These are phyloP conservation scores for Polychytrium aggregatum DNA, from an alignment of 192 early-diverging fungal species.

Conservation along the genomic window DNA sequence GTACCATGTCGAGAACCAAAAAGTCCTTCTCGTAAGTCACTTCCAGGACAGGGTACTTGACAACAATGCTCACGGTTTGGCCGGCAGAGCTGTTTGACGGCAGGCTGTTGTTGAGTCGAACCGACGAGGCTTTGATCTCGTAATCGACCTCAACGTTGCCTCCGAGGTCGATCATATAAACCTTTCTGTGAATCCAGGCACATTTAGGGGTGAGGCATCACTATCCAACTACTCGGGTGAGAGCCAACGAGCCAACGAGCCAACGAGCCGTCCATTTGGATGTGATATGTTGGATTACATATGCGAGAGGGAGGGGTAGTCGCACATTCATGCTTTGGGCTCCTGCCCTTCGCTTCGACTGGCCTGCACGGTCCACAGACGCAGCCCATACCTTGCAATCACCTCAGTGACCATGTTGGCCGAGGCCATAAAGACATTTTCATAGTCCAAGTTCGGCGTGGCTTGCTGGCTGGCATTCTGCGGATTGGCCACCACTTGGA, in stretches of 20 bases:
- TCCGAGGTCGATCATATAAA: slow-evolving; percentile 16
- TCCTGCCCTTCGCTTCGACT: too few species aligned
- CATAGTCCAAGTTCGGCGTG: slow-evolving; percentile 9
- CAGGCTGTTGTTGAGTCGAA: slow-evolving; percentile 10
- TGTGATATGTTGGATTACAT: too few species aligned
- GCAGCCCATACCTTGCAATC: slow-evolving; percentile 8
- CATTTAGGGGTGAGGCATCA: too few species aligned
- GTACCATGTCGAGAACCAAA: slow-evolving; percentile 32
- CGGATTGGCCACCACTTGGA: slow-evolving; percentile 13
- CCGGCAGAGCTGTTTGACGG: too few species aligned
- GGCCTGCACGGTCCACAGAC: background rate
- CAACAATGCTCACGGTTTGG: background rate
- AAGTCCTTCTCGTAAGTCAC: slow-evolving; percentile 30
- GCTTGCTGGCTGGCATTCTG: slow-evolving; percentile 7
- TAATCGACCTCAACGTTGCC: slow-evolving; percentile 14
- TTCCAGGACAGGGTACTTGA: slow-evolving; percentile 28
- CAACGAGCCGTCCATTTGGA: too few species aligned
- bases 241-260: too few species aligned
- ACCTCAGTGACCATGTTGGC: slow-evolving; percentile 21
- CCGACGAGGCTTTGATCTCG: slow-evolving; percentile 22
- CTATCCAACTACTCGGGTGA: too few species aligned
- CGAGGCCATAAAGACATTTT: slow-evolving; percentile 26
- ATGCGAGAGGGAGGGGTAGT: too few species aligned
- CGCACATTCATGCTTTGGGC: too few species aligned
- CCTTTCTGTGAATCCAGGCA: slow-evolving; percentile 18